Percentiles rank a stretch among this genome's conserved stretches.
Conservation (phyloP, 2,329 filamentous ascomycete species). For the Coniochaeta sp. region DNA sequence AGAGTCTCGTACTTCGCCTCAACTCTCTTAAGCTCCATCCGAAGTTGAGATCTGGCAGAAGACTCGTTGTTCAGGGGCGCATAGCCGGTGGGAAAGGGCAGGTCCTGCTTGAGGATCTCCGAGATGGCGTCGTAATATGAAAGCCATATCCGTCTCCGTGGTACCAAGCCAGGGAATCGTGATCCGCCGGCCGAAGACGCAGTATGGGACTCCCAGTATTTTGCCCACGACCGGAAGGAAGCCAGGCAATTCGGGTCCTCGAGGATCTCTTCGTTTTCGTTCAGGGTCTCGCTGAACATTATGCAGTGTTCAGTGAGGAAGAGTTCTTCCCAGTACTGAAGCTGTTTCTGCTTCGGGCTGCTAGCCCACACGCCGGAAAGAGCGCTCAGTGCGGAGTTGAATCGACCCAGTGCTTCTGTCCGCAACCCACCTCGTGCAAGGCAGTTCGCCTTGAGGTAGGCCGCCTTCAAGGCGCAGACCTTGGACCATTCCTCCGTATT, state of each 20-base stretch:
- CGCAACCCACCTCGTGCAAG: constrained; percentile 41
- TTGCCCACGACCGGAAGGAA: constrained; percentile 61
- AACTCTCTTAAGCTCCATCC: constrained; percentile 70
- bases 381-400: constrained; percentile 58
- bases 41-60: constrained; percentile 57
- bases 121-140: constrained; percentile 80
- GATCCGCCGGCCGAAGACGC: constrained; percentile 44
- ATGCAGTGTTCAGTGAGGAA: constrained; percentile 70
- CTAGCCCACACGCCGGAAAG: constrained; percentile 46
- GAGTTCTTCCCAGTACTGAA: constrained; percentile 72
- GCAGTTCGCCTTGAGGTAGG: constrained; percentile 67
- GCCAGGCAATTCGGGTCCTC: constrained; percentile 46
- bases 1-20: constrained; percentile 75
- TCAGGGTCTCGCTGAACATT: constrained; percentile 54
- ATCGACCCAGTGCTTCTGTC: constrained; percentile 57
- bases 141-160: constrained; percentile 68
- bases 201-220: constrained; percentile 52
- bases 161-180: constrained; percentile 52
- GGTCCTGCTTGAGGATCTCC: constrained; percentile 59
- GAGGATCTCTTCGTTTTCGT: constrained; percentile 41
- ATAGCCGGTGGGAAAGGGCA: constrained; percentile 51
- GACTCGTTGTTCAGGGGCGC: constrained; percentile 36
- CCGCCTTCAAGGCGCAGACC: constrained; percentile 72
- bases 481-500: constrained; percentile 68
- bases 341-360: constrained; percentile 53